These are phyloP conservation scores for Stachybotrys echinatus DNA, from an alignment of 2,329 filamentous ascomycete genomes.

Conservation along the genomic window DNA sequence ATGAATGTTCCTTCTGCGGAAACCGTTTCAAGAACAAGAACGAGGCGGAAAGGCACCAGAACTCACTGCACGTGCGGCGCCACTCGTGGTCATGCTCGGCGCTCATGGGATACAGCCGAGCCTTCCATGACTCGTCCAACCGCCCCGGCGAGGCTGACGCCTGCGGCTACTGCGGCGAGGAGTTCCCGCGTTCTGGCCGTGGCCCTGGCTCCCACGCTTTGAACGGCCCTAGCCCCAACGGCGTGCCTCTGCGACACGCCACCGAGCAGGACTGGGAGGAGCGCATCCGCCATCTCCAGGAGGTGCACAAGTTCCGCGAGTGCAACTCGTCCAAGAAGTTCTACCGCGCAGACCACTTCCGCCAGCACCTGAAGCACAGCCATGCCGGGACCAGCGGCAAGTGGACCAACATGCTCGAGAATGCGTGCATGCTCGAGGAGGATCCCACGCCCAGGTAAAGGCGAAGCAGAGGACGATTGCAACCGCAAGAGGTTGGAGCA, in stretches of 20 bases:
- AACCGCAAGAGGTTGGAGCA: neutral
- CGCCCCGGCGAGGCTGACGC: conserved; percentile 66
- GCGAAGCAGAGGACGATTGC: conserved; percentile 2
- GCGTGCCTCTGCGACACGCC: conserved; percentile 35
- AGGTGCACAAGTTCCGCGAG: conserved; percentile 92
- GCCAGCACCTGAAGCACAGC: conserved; percentile 96
- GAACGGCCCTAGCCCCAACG: conserved; percentile 14
- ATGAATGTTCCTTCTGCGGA: conserved; percentile 85
- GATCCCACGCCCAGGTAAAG: conserved; percentile 42
- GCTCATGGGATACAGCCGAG: conserved; percentile 69
- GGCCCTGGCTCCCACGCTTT: conserved; percentile 25
- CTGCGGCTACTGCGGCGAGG: conserved; percentile 93
- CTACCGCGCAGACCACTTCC: conserved; percentile 94
- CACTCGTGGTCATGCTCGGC: conserved; percentile 98
- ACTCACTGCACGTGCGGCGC: conserved; percentile 83
- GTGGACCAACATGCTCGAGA: conserved; percentile 98
- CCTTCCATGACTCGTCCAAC: conserved; percentile 76
- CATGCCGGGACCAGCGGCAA: conserved; percentile 95
- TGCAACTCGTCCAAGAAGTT: conserved; percentile 99
- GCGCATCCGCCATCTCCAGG: conserved; percentile 80
- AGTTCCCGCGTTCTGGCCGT: conserved; percentile 59
- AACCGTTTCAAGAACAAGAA: conserved; percentile 99
- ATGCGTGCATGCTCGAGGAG: conserved; percentile 89
- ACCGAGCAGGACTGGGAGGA: conserved; percentile 86
- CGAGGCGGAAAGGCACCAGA: conserved; percentile 92